A percentile compares a stretch with the other conserved stretches of the same genome.
Conservation (phyloP, 2,329 filamentous ascomycete genomes). For the Corinectria fuckeliana region DNA sequence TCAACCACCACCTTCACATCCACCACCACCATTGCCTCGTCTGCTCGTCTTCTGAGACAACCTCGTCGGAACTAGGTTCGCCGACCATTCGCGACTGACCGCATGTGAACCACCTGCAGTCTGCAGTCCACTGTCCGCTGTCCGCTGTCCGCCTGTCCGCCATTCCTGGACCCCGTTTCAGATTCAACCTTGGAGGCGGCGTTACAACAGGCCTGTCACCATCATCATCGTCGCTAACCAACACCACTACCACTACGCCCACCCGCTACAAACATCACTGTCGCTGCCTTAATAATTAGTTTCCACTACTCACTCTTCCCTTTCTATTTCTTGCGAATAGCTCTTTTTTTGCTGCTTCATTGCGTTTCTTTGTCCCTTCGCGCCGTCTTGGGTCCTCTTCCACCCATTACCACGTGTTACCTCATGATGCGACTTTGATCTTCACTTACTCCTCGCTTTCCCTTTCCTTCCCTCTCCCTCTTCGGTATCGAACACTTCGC, state of each 20-base stretch:
- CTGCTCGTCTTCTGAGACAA: conserved; percentile 19
- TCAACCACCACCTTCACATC: conserved; percentile 31
- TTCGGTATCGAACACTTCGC: neutral
- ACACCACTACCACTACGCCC: neutral
- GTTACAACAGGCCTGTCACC: neutral
- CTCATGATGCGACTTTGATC: conserved; percentile 37
- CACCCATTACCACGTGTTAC: conserved; percentile 3
- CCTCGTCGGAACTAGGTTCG: conserved; percentile 2
- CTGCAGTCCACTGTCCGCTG: too few relatives aligned
- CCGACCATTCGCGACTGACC: conserved; percentile 10
- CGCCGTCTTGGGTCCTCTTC: conserved; percentile 12
- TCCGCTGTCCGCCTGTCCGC: neutral
- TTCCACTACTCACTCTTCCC: neutral
- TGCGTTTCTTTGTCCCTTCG: conserved; percentile 3
- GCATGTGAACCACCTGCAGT: neutral
- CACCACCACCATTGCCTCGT: conserved; percentile 22
- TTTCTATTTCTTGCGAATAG: neutral
- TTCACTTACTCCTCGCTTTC: conserved; percentile 5
- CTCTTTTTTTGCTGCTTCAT: neutral
- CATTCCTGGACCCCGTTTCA: neutral
- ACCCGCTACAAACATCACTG: neutral
- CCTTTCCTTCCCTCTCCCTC: neutral
- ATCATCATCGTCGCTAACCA: neutral
- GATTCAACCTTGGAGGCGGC: neutral
- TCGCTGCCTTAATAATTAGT: neutral